These are phyloP conservation scores for Aspergillus aculeatus DNA, from an alignment of 2,329 filamentous ascomycete genomes.

Conservation along the genomic window DNA sequence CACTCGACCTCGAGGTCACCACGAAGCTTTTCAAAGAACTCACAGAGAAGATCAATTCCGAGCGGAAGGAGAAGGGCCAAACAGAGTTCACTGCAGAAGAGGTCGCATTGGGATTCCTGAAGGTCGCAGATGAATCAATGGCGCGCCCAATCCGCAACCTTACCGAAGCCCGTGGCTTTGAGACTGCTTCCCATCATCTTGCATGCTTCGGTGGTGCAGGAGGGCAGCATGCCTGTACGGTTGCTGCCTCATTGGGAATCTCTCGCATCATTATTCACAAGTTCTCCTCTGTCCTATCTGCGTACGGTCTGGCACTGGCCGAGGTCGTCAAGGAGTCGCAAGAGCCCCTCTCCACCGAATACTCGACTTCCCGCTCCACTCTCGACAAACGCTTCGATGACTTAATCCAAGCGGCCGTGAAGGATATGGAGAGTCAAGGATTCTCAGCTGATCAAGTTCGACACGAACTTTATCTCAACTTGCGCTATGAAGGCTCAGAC, in stretches of 20 bases:
- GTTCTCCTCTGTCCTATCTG: conserved; percentile 88
- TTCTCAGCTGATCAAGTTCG: conserved; percentile 43
- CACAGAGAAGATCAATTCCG: conserved; percentile 57
- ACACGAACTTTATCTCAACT: conserved; percentile 47
- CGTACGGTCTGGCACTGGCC: conserved; percentile 88
- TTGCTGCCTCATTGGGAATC: conserved; percentile 81
- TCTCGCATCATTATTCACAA: conserved; percentile 82
- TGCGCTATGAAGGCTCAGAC: conserved; percentile 53
- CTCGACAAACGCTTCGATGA: conserved; percentile 72
- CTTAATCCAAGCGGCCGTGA: conserved; percentile 62
- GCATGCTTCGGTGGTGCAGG: conserved; percentile 91
- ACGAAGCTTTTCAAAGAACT: conserved; percentile 72
- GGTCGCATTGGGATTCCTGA: conserved; percentile 43
- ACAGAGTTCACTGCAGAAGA: conserved; percentile 53
- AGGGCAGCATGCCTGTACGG: conserved; percentile 88
- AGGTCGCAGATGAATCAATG: conserved; percentile 46
- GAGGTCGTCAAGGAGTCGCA: conserved; percentile 92
- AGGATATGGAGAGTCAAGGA: conserved; percentile 45
- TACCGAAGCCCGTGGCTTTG: conserved; percentile 88
- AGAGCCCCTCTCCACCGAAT: conserved; percentile 54
- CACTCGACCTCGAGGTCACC: conserved; percentile 73
- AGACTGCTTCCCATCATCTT: conserved; percentile 84
- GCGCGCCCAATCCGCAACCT: conserved; percentile 78
- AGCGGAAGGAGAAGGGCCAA: conserved; percentile 48
- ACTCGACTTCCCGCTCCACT: conserved; percentile 40